Evolutionary conservation across 805 yeast genomes (phyloP).

Genomic region (Metschnikowia borealis): DNA sequence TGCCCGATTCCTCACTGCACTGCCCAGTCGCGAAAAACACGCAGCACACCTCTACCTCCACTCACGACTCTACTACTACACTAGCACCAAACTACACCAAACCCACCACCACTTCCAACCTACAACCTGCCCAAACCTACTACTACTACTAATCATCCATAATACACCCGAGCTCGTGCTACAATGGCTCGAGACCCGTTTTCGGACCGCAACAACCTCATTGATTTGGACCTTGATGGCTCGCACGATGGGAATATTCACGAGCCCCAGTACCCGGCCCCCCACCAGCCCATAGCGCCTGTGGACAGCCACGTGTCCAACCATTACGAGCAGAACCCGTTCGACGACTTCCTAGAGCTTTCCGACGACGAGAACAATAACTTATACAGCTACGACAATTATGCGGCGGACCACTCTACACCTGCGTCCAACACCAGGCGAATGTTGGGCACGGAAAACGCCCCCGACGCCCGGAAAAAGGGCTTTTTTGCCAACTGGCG

Average conservation of each 20-base stretch:
- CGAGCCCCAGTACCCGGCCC: neutral
- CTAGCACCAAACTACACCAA: too few relatives aligned
- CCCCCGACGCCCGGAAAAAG: constrained; percentile 15
- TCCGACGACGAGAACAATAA: constrained; percentile 27
- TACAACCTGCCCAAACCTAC: too few relatives aligned
- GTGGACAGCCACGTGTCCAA: neutral
- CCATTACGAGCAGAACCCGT: constrained; percentile 16
- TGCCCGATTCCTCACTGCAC: too few relatives aligned
- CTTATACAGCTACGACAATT: constrained; percentile 9
- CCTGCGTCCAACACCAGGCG: constrained; percentile 19
- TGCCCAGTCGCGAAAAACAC: too few relatives aligned
- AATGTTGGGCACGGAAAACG: constrained; percentile 24
- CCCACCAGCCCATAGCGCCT: neutral
- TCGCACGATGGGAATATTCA: too few relatives aligned
- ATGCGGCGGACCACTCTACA: neutral
- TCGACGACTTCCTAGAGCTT: constrained; percentile 33
- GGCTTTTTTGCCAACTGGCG: constrained; percentile 22
- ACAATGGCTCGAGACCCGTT: constrained; percentile 13
- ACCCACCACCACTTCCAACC: too few relatives aligned
- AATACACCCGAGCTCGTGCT: too few relatives aligned
- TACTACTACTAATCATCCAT: too few relatives aligned
- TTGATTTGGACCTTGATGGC: constrained; percentile 27
- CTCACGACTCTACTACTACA: too few relatives aligned
- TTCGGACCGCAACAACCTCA: constrained; percentile 25
- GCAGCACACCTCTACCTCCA: too few relatives aligned